A percentile compares a stretch with the other conserved stretches of the same genome.
These are phyloP conservation scores for Furcasterigmium sp. DNA, from an alignment of 2,329 filamentous ascomycete species.

Conservation along the genomic window DNA sequence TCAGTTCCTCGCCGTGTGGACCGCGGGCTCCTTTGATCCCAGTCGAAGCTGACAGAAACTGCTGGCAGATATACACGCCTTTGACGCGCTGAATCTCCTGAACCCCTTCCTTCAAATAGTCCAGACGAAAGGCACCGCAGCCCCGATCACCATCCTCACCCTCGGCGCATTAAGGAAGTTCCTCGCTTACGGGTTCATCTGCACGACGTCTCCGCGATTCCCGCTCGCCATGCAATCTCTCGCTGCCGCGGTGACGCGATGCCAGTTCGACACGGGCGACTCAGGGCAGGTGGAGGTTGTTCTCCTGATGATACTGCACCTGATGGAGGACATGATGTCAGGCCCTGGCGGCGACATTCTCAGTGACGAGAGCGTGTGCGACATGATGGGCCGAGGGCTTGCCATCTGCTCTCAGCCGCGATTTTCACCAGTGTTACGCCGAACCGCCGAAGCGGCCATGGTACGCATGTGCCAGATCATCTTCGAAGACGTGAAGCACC, in stretches of 20 bases:
- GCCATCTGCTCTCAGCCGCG: conserved; percentile 95
- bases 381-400: conserved; percentile 98
- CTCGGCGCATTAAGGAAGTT: conserved; percentile 94
- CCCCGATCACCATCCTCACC: conserved; percentile 91
- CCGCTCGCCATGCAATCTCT: conserved; percentile 89
- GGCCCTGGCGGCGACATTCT: conserved; percentile 86
- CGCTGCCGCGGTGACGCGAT: conserved; percentile 93
- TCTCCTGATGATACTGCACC: conserved; percentile 83
- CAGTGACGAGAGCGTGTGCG: conserved; percentile 97
- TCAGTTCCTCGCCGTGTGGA: conserved; percentile 30
- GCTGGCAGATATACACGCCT: conserved; percentile 74
- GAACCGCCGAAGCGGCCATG: conserved; percentile 95
- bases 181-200: conserved; percentile 89
- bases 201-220: conserved; percentile 77
- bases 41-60: conserved; percentile 18
- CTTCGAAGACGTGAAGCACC: conserved; percentile 84
- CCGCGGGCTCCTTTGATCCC: background rate
- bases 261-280: conserved; percentile 94
- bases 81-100: conserved; percentile 84
- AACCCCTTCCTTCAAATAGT: conserved; percentile 96
- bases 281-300: conserved; percentile 94
- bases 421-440: conserved; percentile 82
- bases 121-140: conserved; percentile 90
- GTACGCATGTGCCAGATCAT: conserved; percentile 99
- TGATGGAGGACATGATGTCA: conserved; percentile 98